These are phyloP conservation scores for Globisporangium camurandrum DNA, from an alignment of 352 stramenopile species.

Conservation along the genomic window DNA sequence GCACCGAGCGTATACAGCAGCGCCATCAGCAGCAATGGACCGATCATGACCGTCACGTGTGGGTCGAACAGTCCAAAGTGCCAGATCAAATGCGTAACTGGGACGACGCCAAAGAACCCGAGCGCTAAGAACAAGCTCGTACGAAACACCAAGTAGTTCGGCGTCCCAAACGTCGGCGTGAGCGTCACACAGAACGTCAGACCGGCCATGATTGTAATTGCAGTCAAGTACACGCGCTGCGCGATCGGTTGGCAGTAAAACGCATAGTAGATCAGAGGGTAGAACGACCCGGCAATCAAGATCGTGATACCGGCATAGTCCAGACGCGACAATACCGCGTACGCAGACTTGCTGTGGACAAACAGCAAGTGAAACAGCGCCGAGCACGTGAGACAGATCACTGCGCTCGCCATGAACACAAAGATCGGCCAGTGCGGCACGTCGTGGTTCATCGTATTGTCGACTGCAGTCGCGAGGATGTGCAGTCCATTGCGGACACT, in stretches of 20 bases:
- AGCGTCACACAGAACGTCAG: slow-evolving; percentile 70
- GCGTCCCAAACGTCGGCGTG: slow-evolving; percentile 57
- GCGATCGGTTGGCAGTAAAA: slow-evolving; percentile 80
- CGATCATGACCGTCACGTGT: slow-evolving; percentile 81
- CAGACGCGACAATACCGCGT: slow-evolving; percentile 70
- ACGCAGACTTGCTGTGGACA: slow-evolving; percentile 65
- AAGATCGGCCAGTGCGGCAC: slow-evolving; percentile 82
- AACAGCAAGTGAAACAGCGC: slow-evolving; percentile 82
- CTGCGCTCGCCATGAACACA: slow-evolving; percentile 77
- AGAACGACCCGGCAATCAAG: slow-evolving; percentile 82
- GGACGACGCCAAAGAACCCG: slow-evolving; percentile 76
- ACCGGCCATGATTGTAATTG: slow-evolving; percentile 58
- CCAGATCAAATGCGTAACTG: slow-evolving; percentile 67
- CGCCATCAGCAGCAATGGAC: slow-evolving; percentile 67
- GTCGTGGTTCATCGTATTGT: slow-evolving; percentile 67
- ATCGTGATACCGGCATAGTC: slow-evolving; percentile 85
- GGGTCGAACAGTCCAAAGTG: slow-evolving; percentile 73
- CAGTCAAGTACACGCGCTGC: slow-evolving; percentile 51
- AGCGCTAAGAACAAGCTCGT: slow-evolving; percentile 73
- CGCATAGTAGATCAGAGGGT: slow-evolving; percentile 86
- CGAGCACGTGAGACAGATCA: slow-evolving; percentile 79
- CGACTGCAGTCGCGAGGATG: slow-evolving; percentile 54
- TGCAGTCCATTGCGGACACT: slow-evolving; percentile 76
- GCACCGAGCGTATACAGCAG: slow-evolving; percentile 71
- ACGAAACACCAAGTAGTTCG: slow-evolving; percentile 63